These are phyloP conservation scores for Ogataea trehaloabstinens DNA, from an alignment of 805 yeast species.

Conservation along the genomic window DNA sequence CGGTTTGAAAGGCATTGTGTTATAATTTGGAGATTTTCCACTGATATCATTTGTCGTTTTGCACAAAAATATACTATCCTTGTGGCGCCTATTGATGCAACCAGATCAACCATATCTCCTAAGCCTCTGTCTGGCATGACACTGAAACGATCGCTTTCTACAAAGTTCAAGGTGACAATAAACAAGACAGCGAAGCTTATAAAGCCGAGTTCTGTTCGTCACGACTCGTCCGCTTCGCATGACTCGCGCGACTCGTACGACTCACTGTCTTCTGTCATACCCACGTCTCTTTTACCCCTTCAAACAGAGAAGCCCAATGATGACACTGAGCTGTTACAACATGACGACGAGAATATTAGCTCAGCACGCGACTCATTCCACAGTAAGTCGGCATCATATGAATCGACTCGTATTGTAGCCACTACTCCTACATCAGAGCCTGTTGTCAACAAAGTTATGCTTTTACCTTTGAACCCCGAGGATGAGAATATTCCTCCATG, in stretches of 20 bases:
- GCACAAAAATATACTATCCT: no score
- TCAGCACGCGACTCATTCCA: background rate
- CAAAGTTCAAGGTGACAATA: conserved; percentile 11
- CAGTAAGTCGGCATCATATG: background rate
- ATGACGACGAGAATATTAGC: conserved; percentile 4
- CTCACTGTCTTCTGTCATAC: background rate
- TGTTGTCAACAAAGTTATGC: conserved; percentile 10
- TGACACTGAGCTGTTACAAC: background rate
- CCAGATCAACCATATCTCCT: background rate
- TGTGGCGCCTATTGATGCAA: background rate
- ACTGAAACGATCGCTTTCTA: conserved; percentile 15
- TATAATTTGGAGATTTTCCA: no score
- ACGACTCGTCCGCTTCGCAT: background rate
- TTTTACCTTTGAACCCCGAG: conserved; percentile 27
- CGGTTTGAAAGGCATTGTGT: no score
- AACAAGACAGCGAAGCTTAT: conserved; percentile 9
- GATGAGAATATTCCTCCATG: conserved; percentile 29
- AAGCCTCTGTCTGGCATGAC: conserved; percentile 2
- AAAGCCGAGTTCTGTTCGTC: background rate
- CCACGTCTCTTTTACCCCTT: background rate
- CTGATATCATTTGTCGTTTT: no score
- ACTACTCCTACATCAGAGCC: background rate
- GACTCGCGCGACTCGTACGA: background rate
- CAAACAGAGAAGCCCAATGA: background rate
- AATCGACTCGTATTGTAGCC: background rate